These are phyloP conservation scores for Trichaptum fuscoviolaceum DNA, from an alignment of 768 basidiomycete species.

Conservation along the genomic window DNA sequence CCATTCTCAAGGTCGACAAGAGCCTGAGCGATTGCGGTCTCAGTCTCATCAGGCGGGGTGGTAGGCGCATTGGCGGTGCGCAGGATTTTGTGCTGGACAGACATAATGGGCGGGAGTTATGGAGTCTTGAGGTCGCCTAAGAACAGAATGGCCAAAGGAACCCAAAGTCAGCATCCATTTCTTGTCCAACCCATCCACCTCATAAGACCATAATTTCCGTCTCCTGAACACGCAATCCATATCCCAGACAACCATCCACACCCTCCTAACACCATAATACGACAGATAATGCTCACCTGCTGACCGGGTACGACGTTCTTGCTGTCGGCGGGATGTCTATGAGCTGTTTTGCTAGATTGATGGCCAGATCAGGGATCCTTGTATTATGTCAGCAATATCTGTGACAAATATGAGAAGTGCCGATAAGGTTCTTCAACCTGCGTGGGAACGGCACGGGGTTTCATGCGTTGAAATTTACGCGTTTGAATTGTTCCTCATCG, in stretches of 20 bases:
- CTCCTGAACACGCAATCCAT: not conserved
- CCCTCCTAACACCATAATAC: not conserved
- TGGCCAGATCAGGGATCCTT: not conserved
- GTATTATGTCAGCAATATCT: not conserved
- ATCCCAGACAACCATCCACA: not conserved
- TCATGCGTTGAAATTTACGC: too few species aligned
- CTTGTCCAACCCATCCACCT: not conserved
- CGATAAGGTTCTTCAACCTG: too few species aligned
- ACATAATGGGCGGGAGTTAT: constrained; percentile 47
- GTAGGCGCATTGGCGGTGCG: constrained; percentile 95
- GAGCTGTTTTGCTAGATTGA: not conserved
- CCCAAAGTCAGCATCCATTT: constrained; percentile 2
- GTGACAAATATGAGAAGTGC: not conserved
- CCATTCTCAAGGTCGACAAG: constrained; percentile 97
- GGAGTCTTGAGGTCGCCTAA: constrained; percentile 1
- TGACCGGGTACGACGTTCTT: constrained; percentile 1
- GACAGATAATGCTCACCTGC: not conserved
- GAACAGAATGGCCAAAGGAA: not conserved
- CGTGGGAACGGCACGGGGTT: too few species aligned
- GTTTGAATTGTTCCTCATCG: too few species aligned
- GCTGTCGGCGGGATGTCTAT: not conserved
- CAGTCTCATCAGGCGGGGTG: constrained; percentile 85
- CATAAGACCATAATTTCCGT: not conserved
- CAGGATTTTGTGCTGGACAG: constrained; percentile 80
- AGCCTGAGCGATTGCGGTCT: constrained; percentile 90